These are phyloP conservation scores for Talaromyces islandicus DNA, from an alignment of 2,329 filamentous ascomycete genomes.

Conservation along the genomic window DNA sequence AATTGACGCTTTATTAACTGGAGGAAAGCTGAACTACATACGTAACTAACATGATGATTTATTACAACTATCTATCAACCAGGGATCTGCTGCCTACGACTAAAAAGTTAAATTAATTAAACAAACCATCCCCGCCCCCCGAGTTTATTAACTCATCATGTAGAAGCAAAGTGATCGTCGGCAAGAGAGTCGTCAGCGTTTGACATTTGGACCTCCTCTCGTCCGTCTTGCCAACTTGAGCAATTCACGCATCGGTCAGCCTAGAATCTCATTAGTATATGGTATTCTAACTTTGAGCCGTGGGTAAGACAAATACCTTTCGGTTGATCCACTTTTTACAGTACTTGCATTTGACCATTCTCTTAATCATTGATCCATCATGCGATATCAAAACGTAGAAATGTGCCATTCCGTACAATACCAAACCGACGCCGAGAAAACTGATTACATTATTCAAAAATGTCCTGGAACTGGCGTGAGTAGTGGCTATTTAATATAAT, in stretches of 20 bases:
- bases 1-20: neutral
- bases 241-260: neutral
- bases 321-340: slow-evolving; percentile 8
- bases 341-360: slow-evolving; percentile 10
- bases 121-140: no score
- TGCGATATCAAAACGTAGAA: slow-evolving; percentile 8
- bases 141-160: neutral
- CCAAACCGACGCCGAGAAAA: slow-evolving; percentile 6
- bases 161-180: neutral
- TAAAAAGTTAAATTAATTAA: neutral
- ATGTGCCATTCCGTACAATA: slow-evolving; percentile 7
- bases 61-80: neutral
- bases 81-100: neutral
- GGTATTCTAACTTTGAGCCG: neutral
- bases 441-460: slow-evolving; percentile 9
- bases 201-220: slow-evolving; percentile 53
- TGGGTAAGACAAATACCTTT: neutral
- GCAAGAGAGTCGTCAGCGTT: neutral
- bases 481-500: neutral
- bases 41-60: neutral
- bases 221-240: slow-evolving; percentile 11
- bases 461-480: neutral
- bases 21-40: neutral
- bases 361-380: slow-evolving; percentile 11
- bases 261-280: neutral